These are phyloP conservation scores for Aspergillus transmontanensis DNA, from an alignment of 2,329 filamentous ascomycete species.

Conservation along the genomic window DNA sequence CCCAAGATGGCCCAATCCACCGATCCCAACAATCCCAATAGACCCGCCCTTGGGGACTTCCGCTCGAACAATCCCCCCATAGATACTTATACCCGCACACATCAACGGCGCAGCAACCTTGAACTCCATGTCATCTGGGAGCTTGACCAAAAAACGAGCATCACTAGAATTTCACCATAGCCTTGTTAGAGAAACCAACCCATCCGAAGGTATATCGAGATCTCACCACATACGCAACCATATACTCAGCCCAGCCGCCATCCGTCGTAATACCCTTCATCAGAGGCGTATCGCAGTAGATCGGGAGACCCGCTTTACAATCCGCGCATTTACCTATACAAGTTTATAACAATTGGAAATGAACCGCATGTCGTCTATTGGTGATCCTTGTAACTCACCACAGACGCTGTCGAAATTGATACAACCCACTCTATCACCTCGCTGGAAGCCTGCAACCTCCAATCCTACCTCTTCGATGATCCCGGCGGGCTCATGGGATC, in stretches of 20 bases:
- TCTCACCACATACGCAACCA: conserved; percentile 36
- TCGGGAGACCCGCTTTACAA: conserved; percentile 39
- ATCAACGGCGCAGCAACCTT: conserved; percentile 58
- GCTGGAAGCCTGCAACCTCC: conserved; percentile 45
- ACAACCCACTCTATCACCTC: conserved; percentile 60
- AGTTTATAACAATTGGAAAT: background rate
- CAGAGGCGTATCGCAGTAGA: conserved; percentile 27
- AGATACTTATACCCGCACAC: conserved; percentile 58
- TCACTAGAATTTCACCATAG: conserved; percentile 39
- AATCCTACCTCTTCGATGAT: conserved; percentile 54
- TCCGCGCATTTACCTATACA: conserved; percentile 46
- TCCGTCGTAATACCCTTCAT: conserved; percentile 52
- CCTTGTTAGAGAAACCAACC: background rate
- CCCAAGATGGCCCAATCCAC: conserved; percentile 56
- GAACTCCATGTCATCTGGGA: conserved; percentile 55
- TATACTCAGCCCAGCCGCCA: conserved; percentile 62
- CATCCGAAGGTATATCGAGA: background rate
- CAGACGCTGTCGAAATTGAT: conserved; percentile 58
- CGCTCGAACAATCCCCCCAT: conserved; percentile 49
- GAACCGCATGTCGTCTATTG: background rate
- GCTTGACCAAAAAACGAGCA: conserved; percentile 45
- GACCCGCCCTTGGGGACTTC: conserved; percentile 36
- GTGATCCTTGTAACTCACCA: conserved; percentile 29
- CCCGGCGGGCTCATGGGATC: conserved; percentile 61
- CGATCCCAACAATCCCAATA: conserved; percentile 50